A percentile compares a stretch with the other conserved stretches of the same genome.
These are phyloP conservation scores for Sungouiozyma intestinalis DNA, from an alignment of 805 yeast genomes.

Conservation along the genomic window DNA sequence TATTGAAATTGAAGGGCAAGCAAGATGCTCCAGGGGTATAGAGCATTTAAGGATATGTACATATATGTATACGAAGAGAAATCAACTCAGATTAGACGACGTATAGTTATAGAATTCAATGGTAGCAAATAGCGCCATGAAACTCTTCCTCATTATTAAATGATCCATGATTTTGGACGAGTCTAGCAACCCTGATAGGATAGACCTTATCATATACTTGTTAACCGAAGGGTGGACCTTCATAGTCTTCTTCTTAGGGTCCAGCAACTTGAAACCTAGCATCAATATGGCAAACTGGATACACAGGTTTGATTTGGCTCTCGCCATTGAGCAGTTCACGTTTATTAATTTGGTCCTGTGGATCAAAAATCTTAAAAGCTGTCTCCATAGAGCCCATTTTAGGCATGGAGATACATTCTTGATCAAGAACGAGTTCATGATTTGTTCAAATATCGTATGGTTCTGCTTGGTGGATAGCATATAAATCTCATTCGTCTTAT, in stretches of 20 bases:
- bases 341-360: slow-evolving; percentile 2
- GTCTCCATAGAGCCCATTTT: slow-evolving; percentile 24
- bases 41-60: slow-evolving; percentile 8
- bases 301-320: slow-evolving; percentile 2
- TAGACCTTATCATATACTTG: slow-evolving; percentile 10
- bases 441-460: slow-evolving; percentile 11
- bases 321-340: slow-evolving; percentile 1
- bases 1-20: slow-evolving; percentile 57
- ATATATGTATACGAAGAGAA: slow-evolving; percentile 1
- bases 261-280: slow-evolving; percentile 15
- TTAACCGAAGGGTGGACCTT: slow-evolving; percentile 14
- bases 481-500: slow-evolving; percentile 18
- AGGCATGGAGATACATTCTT: slow-evolving; percentile 15
- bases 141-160: slow-evolving; percentile 2
- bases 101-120: slow-evolving; percentile 10
- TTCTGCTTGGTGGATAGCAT: slow-evolving; percentile 10
- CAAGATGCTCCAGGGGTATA: slow-evolving; percentile 67
- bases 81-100: too few species aligned
- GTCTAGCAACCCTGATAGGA: slow-evolving; percentile 4
- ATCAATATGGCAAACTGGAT: slow-evolving; percentile 15
- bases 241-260: slow-evolving; percentile 11
- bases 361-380: slow-evolving; percentile 8
- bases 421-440: slow-evolving; percentile 15
- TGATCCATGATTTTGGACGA: not conserved
- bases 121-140: slow-evolving; percentile 10